Percentiles rank a stretch among this genome's conserved stretches.
phyloP scores from a whole-genome alignment of 2,329 filamentous ascomycete species.

The Ampelomyces quisqualis region DNA sequence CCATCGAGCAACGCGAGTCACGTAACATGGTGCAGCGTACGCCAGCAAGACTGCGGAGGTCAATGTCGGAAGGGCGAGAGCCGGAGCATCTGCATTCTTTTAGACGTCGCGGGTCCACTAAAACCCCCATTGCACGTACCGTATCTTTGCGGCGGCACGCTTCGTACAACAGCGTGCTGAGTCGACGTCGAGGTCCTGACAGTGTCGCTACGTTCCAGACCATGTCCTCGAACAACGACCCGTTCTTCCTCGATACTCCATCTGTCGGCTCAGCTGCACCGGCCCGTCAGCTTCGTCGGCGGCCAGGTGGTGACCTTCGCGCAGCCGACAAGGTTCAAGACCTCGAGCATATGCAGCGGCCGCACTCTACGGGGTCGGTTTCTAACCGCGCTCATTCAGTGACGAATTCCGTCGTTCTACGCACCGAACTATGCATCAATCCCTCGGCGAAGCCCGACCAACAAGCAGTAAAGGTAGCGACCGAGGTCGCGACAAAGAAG shows the following conservation, averaged over 20 bases:
- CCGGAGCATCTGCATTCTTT: slow-evolving; percentile 39
- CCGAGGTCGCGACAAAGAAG: slow-evolving; percentile 25
- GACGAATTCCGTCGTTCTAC: slow-evolving; percentile 42
- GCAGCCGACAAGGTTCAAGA: slow-evolving; percentile 51
- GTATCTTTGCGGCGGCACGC: slow-evolving; percentile 56
- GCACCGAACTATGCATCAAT: slow-evolving; percentile 32
- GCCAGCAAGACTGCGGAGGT: slow-evolving; percentile 24
- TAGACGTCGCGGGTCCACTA: slow-evolving; percentile 35
- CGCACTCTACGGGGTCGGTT: slow-evolving; percentile 52
- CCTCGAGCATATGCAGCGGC: slow-evolving; percentile 45
- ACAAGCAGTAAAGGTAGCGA: slow-evolving; percentile 9
- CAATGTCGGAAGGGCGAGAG: slow-evolving; percentile 35
- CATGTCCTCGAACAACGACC: slow-evolving; percentile 47
- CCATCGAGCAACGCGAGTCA: slow-evolving; percentile 20
- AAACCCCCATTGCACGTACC: slow-evolving; percentile 30
- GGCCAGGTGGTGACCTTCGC: slow-evolving; percentile 53
- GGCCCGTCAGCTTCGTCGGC: slow-evolving; percentile 47
- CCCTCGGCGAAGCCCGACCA: slow-evolving; percentile 13
- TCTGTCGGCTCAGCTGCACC: slow-evolving; percentile 23
- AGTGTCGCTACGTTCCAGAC: slow-evolving; percentile 60
- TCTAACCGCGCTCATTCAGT: slow-evolving; percentile 48
- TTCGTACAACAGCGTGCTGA: slow-evolving; percentile 61
- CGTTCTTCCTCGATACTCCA: slow-evolving; percentile 41
- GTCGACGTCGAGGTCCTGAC: slow-evolving; percentile 53
- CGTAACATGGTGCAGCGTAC: slow-evolving; percentile 22